These are phyloP conservation scores for Chrysoporthe deuterocubensis DNA, from an alignment of 2,329 filamentous ascomycete species.

Conservation along the genomic window DNA sequence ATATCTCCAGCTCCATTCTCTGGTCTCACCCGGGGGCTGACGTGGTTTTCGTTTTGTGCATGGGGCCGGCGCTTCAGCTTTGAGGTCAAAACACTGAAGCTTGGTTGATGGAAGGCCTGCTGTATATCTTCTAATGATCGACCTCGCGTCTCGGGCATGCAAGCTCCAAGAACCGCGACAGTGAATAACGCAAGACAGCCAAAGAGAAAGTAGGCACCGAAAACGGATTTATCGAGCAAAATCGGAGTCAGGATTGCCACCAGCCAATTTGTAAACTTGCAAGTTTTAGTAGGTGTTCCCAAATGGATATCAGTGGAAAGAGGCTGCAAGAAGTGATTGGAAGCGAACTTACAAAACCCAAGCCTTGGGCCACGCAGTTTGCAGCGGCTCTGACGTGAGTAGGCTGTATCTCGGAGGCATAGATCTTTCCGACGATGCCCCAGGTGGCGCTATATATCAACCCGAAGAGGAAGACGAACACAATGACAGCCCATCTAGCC, in stretches of 20 bases:
- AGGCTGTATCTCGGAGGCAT: slow-evolving; percentile 62
- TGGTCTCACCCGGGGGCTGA: no score
- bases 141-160: slow-evolving; percentile 57
- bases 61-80: slow-evolving; percentile 1
- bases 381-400: slow-evolving; percentile 57
- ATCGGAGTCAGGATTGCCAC: slow-evolving; percentile 50
- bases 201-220: slow-evolving; percentile 51
- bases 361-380: slow-evolving; percentile 52
- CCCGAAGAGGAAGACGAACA: slow-evolving; percentile 54
- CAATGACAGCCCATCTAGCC: slow-evolving; percentile 55
- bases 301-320: not conserved
- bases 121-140: slow-evolving; percentile 54
- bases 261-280: slow-evolving; percentile 45
- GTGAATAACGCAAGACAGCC: slow-evolving; percentile 45
- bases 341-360: slow-evolving; percentile 34
- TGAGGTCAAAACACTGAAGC: slow-evolving; percentile 11
- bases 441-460: slow-evolving; percentile 53
- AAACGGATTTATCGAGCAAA: slow-evolving; percentile 46
- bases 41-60: not conserved
- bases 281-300: not conserved
- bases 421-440: slow-evolving; percentile 60
- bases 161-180: slow-evolving; percentile 42
- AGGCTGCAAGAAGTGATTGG: not conserved
- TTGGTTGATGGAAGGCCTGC: slow-evolving; percentile 45
- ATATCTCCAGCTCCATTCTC: not conserved